Percentiles rank a stretch among this genome's conserved stretches.
Conservation (phyloP, 2,329 filamentous ascomycete species). For the Verticillium longisporum region DNA sequence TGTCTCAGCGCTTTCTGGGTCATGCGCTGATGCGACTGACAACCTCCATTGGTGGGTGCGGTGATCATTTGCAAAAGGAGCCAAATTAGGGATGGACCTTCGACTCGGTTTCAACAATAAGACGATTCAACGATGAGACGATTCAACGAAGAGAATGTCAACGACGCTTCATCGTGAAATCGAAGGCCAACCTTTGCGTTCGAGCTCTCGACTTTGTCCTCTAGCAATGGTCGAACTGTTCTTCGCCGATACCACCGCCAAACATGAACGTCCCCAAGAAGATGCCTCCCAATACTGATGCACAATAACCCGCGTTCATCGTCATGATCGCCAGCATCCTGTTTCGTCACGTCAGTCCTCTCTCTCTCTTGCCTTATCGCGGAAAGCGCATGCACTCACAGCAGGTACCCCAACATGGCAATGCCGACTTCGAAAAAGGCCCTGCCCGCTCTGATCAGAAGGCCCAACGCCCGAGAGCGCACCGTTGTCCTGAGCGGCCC, state of each 20-base stretch:
- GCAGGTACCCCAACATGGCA: slow-evolving; percentile 51
- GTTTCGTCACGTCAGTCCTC: not conserved
- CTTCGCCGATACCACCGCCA: slow-evolving; percentile 28
- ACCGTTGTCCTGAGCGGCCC: not conserved
- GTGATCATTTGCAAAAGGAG: no score
- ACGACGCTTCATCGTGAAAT: no score
- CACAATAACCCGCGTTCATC: slow-evolving; percentile 69
- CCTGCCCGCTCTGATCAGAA: not conserved
- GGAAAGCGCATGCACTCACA: slow-evolving; percentile 49
- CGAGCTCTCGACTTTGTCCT: not conserved
- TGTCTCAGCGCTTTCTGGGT: no score
- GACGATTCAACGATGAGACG: no score
- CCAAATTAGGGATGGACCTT: no score
- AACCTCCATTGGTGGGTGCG: no score
- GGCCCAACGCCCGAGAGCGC: not conserved
- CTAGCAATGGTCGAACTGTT: slow-evolving; percentile 6
- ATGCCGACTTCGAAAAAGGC: slow-evolving; percentile 2
- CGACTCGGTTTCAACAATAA: no score
- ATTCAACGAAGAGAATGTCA: no score
- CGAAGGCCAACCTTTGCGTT: no score
- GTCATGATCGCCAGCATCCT: slow-evolving; percentile 85
- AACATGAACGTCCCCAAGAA: slow-evolving; percentile 72
- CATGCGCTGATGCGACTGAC: no score
- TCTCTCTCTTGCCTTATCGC: no score
- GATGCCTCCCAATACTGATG: slow-evolving; percentile 60